phyloP scores from a whole-genome alignment of 352 stramenopile species.

The Phytophthora pistaciae region DNA sequence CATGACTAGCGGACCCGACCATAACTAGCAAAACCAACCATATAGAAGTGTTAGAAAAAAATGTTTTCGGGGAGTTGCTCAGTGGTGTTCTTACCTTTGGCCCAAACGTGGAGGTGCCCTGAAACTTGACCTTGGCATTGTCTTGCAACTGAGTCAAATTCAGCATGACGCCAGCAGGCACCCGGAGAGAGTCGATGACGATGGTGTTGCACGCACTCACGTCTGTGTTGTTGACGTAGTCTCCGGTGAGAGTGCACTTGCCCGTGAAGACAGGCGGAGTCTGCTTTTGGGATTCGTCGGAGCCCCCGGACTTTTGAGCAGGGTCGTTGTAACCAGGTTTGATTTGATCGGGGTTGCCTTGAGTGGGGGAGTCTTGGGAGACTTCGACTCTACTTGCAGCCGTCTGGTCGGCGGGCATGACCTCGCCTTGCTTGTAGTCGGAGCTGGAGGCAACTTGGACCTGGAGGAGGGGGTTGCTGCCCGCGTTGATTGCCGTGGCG shows the following conservation, averaged over 20 bases:
- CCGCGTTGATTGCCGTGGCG: too few relatives aligned
- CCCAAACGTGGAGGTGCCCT: slow-evolving; percentile 1
- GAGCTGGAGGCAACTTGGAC: background rate
- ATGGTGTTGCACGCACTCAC: background rate
- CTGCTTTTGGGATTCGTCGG: background rate
- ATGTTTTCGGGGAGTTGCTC: background rate
- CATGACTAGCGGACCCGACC: background rate
- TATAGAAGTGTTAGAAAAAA: background rate
- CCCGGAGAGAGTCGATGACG: background rate
- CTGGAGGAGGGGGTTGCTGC: background rate
- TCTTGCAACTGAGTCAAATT: background rate
- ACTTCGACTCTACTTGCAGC: background rate
- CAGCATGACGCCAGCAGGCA: background rate
- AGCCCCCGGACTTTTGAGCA: too few relatives aligned
- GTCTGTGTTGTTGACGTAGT: background rate
- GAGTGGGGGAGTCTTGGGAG: background rate
- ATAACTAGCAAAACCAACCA: background rate
- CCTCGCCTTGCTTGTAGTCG: background rate
- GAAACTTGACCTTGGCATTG: background rate
- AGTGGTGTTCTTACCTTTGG: background rate
- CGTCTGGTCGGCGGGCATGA: background rate
- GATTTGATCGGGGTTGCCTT: background rate
- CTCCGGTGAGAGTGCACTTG: background rate
- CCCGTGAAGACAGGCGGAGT: background rate
- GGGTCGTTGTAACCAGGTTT: too few relatives aligned